Base-by-base conservation (phyloP, 768 basidiomycete species). In the Xerocomus brunneocitrinus region DNA sequence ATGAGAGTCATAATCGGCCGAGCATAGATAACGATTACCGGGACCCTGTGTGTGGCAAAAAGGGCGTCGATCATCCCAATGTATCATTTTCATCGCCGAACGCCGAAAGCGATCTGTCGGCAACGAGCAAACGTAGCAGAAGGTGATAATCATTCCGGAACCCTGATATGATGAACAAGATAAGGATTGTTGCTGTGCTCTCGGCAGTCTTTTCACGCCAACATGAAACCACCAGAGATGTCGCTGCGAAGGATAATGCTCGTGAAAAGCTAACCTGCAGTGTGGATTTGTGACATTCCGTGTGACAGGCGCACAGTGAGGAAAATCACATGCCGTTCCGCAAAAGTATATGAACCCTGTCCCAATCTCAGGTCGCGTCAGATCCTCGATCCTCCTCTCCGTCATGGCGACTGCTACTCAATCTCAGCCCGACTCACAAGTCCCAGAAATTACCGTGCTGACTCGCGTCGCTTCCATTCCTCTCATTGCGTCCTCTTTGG, bases 381-480 rank as follows among this genome's bases (percentile, higher is more conserved):
- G 41, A 38, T 54, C 53, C 38, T 35, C 50, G 39, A 56, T 50
- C 50, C 28, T 36, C 36, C 55, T 31, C 44, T 52, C 47, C 16
- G 4, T 19, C 58, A 79, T 79, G 77, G 66, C 75, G 10, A 65
- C 72, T 28, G 62, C 65, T 47, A 71, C 68, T 3, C 54, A 69
- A 24, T 3, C 60, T n/a, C 56, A 70, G n/a, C 16, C 59, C 8
- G 57, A 58, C 24, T 10, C 58, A 0, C 54, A 62, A 38, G 34
- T 44, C 24, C 83, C 86, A 50, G 82, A 83, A 65, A 62, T 89
- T 62, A 89, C 81, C 43, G 71, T 81, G 57, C 56, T 91, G 50
- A 61, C 66, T 36, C 84, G 88, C 53, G 79, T 91, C 46, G 79
- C 76, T n/a, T 78, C 81, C 43, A 90, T 92, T 53, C 89, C 89